Base-by-base conservation (phyloP, 345 rosid genomes). In the Eucalyptus caleyi region DNA sequence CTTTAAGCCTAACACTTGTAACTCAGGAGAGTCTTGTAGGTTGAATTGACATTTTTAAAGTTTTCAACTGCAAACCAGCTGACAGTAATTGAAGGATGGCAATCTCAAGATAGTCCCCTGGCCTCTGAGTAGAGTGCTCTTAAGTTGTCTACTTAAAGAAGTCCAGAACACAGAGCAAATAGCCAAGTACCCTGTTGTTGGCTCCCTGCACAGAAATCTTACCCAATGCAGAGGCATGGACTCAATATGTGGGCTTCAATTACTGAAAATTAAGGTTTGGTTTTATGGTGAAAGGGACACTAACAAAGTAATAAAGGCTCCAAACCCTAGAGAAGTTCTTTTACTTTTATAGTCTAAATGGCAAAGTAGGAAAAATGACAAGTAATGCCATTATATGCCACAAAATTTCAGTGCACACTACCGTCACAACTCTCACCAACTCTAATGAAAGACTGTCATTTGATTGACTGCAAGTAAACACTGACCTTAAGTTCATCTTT, bases 401-500 rank as follows among this genome's bases (percentile, higher is more conserved):
- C 30, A 37, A 19, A 19, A 77, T 19, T 77, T 77, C 83, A 77
- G 83, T 11, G 83, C 47, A 21, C 47, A 77, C 30, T 21, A 40
- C 47, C 8, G 9, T 77, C 83, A 37, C 83, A 40, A 77, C 47
- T 77, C 83, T 21, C 47, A 21, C 27, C 83, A 77, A 40, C 83
- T 21, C 47, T 77, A 40, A 5, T 8, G 26, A 19, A 40, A n/a
- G 6, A 77, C 83, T 77, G 47, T 77, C 83, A 77, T 77, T 77
- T 77, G 83, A 77, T 77, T 40, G 27, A 77, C 34, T 30, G 69
- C 88, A 59, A 60, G n/a, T 12, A 23, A 89, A 90, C 89, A 72
- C 94, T 62, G 89, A 97, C 99, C 95, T 93, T 93, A 87, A 97
- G 96, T 24, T 83, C 62, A 88, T 94, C 92, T 89, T 95, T 91